These are phyloP conservation scores for Alnus rubra DNA, from an alignment of 306 rosid species.

Conservation along the genomic window DNA sequence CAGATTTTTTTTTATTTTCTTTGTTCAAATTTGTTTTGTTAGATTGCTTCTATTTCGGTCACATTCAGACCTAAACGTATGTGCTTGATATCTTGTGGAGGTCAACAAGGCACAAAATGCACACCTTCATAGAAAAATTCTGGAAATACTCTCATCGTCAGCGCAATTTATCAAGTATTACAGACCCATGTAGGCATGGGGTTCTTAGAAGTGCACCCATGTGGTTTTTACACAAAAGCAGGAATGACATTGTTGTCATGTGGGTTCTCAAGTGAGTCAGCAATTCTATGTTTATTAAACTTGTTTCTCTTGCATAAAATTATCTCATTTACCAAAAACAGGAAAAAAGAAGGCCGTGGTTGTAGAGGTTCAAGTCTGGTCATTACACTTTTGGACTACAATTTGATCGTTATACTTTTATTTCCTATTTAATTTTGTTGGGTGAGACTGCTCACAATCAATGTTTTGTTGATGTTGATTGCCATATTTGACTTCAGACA, in stretches of 20 bases:
- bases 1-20: too few species aligned
- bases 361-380: not conserved
- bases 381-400: not conserved
- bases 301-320: not conserved
- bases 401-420: not conserved
- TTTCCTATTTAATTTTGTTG: not conserved
- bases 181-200: not conserved
- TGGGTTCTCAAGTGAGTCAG: not conserved
- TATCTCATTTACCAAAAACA: not conserved
- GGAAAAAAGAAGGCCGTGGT: not conserved
- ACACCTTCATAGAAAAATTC: slow-evolving; percentile 21
- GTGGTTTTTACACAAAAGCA: not conserved
- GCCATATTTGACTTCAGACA: not conserved
- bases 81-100: slow-evolving; percentile 44
- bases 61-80: slow-evolving; percentile 3
- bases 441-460: not conserved
- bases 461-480: slow-evolving; percentile 9
- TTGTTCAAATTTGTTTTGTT: not conserved
- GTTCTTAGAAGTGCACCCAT: not conserved
- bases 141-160: not conserved
- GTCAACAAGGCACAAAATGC: slow-evolving; percentile 93
- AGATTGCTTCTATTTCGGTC: slow-evolving; percentile 13
- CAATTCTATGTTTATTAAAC: not conserved
- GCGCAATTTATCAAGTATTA: not conserved
- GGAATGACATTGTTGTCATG: not conserved